Conservation (phyloP, 2,329 filamentous ascomycete genomes). For the Stromatinia cepivora region DNA sequence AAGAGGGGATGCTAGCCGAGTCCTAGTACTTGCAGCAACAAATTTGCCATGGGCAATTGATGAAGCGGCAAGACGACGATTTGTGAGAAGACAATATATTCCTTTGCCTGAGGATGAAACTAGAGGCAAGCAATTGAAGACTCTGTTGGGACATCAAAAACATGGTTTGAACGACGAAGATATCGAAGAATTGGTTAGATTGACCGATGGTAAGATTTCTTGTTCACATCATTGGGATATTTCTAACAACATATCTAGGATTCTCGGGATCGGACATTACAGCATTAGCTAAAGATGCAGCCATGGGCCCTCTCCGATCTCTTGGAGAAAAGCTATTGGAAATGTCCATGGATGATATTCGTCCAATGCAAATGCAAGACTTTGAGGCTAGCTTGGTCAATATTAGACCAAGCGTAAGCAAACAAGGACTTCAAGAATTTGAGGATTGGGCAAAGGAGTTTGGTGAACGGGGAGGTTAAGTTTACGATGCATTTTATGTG, state of each 20-base stretch:
- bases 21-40: slow-evolving; percentile 90
- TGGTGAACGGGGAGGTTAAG: slow-evolving; percentile 81
- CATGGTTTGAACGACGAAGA: slow-evolving; percentile 63
- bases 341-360: slow-evolving; percentile 92
- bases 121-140: slow-evolving; percentile 74
- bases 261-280: slow-evolving; percentile 98
- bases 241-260: slow-evolving; percentile 53
- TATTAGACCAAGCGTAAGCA: slow-evolving; percentile 88
- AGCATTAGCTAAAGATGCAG: slow-evolving; percentile 92
- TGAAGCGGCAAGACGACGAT: slow-evolving; percentile 85
- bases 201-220: slow-evolving; percentile 62
- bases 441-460: slow-evolving; percentile 94
- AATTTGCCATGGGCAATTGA: slow-evolving; percentile 98
- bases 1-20: slow-evolving; percentile 78
- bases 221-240: background rate
- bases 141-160: slow-evolving; percentile 81
- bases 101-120: slow-evolving; percentile 86
- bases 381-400: slow-evolving; percentile 81
- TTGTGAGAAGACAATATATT: slow-evolving; percentile 94
- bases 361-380: slow-evolving; percentile 78
- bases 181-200: slow-evolving; percentile 68
- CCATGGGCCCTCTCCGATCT: slow-evolving; percentile 91
- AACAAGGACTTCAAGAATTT: slow-evolving; percentile 79
- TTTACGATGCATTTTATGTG: background rate
- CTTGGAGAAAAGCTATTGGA: slow-evolving; percentile 85